Percentiles rank a stretch among this genome's conserved stretches.
Evolutionary conservation across 2,329 filamentous ascomycete genomes (phyloP).

Genomic region (Grosmannia clavigera): DNA sequence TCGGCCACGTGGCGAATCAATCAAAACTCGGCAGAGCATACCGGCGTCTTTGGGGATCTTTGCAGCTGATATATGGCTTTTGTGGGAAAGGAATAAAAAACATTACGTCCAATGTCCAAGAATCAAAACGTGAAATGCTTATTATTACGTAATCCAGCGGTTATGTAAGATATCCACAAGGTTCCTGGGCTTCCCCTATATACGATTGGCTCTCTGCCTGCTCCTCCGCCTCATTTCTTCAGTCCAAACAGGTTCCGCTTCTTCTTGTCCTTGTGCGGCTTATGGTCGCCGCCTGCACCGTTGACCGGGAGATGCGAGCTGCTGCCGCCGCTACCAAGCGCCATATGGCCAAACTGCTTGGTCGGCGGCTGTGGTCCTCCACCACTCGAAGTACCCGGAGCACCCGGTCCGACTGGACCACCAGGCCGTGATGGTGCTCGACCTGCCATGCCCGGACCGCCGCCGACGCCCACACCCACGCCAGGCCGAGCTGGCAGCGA

Average conservation of each 20-base stretch:
- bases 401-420: conserved; percentile 7
- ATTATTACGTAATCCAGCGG: background rate
- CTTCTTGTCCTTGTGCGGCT: conserved; percentile 31
- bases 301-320: conserved; percentile 4
- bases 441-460: conserved; percentile 12
- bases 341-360: conserved; percentile 43
- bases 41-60: background rate
- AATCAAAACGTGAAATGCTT: background rate
- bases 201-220: background rate
- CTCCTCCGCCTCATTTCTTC: conserved; percentile 16
- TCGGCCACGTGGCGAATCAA: too few relatives aligned
- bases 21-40: background rate
- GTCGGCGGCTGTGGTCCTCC: conserved; percentile 33
- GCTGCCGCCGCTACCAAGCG: conserved; percentile 23
- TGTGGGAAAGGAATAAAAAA: background rate
- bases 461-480: conserved; percentile 17
- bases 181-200: background rate
- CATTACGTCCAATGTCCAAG: too few relatives aligned
- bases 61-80: background rate
- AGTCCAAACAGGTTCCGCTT: conserved; percentile 22
- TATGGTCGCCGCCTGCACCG: conserved; percentile 18
- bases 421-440: background rate
- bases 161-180: background rate
- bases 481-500: background rate
- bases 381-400: conserved; percentile 18